Base-by-base conservation (phyloP, 1,284 basidiomycete genomes). In the Phylloboletellus chloephorus region DNA sequence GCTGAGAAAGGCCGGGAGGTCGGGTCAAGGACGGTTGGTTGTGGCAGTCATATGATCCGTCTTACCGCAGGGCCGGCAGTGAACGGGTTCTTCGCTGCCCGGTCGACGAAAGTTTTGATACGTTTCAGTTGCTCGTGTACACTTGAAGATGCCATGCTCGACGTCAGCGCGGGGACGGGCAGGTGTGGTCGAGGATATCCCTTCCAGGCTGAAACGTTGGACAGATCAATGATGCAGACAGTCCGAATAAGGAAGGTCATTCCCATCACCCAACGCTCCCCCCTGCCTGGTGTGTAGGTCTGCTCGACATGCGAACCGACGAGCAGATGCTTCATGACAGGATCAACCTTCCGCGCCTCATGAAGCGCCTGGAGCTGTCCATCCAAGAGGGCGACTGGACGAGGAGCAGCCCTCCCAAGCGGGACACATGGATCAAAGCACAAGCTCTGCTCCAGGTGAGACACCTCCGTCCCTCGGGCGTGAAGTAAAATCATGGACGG, bases 281-380 rank as follows among this genome's bases (percentile, higher is more conserved):
- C 15, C 15, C 11, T 16, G 15, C 15, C 29, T 16, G 16, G 16
- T 7, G 2, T 29, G n/a, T 29, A 5, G 7, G 20, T 4, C 12
- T 5, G 36, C 30, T 31, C 36, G 43, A 42, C 46, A 56, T 60
- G 48, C 58, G 55, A 15, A 60, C 60, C 9, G 53, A 57, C 41
- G 72, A 74, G 37, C 67, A 73, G 49, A 41, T 56, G 4, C 47
- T 61, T 10, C 84, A 84, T 47, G 79, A 87, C 65, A 73, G 76
- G 48, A 73, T 88, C 12, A 88, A 88, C 57, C 67, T 88, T 7
- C 61, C 65, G 8, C 71, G 82, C 26, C 68, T 88, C 2, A 63
- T 87, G 6, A 68, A 73, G 31, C 63, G 77, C 41, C 67, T 88
- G 0, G 79, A 87, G 46, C 76, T 73, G 48, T 67, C 71, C 3